Base-by-base conservation (phyloP, 805 yeast species). In the Blastobotrys mokoenaii region DNA sequence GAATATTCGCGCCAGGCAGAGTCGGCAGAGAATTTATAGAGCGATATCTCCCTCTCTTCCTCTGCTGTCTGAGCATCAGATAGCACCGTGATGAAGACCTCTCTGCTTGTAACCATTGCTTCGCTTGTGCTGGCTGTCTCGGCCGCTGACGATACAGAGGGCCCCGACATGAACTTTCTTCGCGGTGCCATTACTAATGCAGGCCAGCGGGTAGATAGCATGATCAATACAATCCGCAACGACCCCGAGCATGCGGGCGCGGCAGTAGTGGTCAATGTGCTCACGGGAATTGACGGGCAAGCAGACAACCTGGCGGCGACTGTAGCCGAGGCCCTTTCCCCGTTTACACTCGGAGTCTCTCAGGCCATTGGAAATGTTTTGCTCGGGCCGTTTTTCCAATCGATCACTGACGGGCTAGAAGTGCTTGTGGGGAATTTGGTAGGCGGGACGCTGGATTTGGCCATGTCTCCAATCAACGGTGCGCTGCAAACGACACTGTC, bases 211-310 rank as follows among this genome's bases (percentile, higher is more conserved):
- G 31, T 41, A 9, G 32, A 33, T 34, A 29, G 20, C 11, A 20
- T 34, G 20, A 22, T 25, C 29, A 41, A 34, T 39, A 31, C 18
- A 30, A 41, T 41, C 40, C 38, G 39, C 6, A 27, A 34, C 35
- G 27, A 41, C 44, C 44, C 44, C 3, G 9, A 16, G 12, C 45
- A 38, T 31, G 47, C 48, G 31, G 48, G 40, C 27, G 50, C 48
- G 17, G 46, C 38, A 31, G 40, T 29, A 12, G 43, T 42, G 16
- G 37, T 41, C 36, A 52, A 42, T 17, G 47, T 45, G 41, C 54
- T 59, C 45, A 56, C 60, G n/a, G 63, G 63, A 33, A 50, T 55
- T 32, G 63, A 58, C 46, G 51, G 57, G 2, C 63, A 61, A 49
- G 48, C 55, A 32, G 63, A 60, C 45, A 57, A 58, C 47, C 45